Evolutionary conservation across 768 basidiomycete genomes (phyloP), one percentile per base, ranked within the genome.

Genomic region (Termitomyces sp.): DNA sequence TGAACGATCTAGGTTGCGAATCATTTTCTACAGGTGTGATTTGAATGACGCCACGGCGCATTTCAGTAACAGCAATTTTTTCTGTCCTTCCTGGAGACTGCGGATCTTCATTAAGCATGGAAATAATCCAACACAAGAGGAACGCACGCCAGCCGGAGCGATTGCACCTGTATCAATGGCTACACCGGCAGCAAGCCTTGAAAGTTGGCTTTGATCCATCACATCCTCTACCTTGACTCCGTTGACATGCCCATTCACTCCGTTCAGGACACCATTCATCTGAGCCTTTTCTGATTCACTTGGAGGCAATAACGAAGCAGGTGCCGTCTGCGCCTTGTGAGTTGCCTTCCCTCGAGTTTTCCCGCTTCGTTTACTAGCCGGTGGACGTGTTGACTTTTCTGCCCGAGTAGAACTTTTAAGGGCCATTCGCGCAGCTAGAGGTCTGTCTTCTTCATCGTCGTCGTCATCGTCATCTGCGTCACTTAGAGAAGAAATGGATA

Each of bases 21-120:
- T 96, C 91, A 65, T 96, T 96, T 64, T 91, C 87, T 1, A 97
- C 92, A 20, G 94, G 86, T 0, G 84, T 83, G 56, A 97, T 87
- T 63, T 86, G 81, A 67, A 98, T 98, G 62, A 96, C 79, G 7
- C 91, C 89, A 62, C 84, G 86, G 3, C 90, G 85, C 63, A 96
- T 80, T 70, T 98, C 96, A 20, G 88, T 75, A 16, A 85, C 81
- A 3, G 94, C 90, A 15, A 88, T 86, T 65, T 96, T 93, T 68
- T 94, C 92, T 5, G 85, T 73, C 70, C 83, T 86, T 50, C 75
- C 68, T 24, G 82, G 75, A 4, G 84, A 79, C 85, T 90, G 60
- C 18, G 46, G 12, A 39, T 38, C 35, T 42, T 33, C 35, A 39
- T 57, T 57, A 20, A 48, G 28, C 3, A 46, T 39, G 38, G 38